Base-by-base conservation (phyloP, 768 basidiomycete species). In the Cytidiella melzeri region DNA sequence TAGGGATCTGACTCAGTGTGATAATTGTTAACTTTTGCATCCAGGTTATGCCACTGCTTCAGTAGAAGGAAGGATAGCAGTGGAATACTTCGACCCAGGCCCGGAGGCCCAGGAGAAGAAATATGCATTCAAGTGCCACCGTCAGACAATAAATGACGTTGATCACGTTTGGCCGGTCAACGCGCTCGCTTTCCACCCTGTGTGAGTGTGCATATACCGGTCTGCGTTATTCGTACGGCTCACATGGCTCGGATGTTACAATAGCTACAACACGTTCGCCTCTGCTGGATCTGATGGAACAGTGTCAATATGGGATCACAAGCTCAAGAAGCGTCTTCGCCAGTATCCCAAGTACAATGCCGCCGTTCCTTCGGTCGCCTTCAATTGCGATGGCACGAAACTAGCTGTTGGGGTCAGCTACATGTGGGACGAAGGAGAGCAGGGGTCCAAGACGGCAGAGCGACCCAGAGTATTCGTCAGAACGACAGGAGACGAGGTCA, bases 81-180 rank as follows among this genome's bases (percentile, higher is more conserved):
- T 98, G 25, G 96, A 99, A 65, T 99, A 95, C 65, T 94, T 96
- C 57, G 91, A 97, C 55, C 82, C 89, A 1, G 79, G 79, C 3
- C 75, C 83, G 0, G 79, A 80, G 21, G 73, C 76, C 0, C 95
- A 98, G 65, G 83, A 86, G n/a, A 75, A 79, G 57, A 84, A 93
- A 69, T 96, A 94, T 65, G 96, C 96, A 2, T 99, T 97, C 79
- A 93, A 96, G 64, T 96, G 94, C 55, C 95, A 99, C 61, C 78
- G 95, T 3, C 87, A 92, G 62, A 83, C 88, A 3, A 83, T 92
- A 52, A 84, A 89, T 30, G 92, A 89, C 30, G 86, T 87, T 12
- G 96, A 99, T 65, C 89, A 93, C 56, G 94, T 97, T 19, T 98
- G 91, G 81, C 93, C 95, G 0, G 94, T 98, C 53, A 96, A 97